phyloP scores from a whole-genome alignment of 345 rosid genomes.

The Nasturtium officinale region DNA sequence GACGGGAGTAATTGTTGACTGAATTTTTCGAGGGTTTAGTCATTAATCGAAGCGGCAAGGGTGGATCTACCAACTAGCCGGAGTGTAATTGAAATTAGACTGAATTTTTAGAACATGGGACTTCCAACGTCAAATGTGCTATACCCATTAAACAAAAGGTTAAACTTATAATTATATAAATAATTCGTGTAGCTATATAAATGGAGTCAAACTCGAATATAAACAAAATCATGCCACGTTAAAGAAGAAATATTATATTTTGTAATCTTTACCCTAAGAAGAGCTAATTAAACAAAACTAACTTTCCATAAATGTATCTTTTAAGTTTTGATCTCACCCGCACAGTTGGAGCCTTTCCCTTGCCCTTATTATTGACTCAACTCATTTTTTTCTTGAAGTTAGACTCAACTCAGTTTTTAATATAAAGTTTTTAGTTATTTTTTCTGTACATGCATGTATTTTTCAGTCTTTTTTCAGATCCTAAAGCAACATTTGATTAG shows the following conservation, averaged over 20 bases:
- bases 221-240: slow-evolving; percentile 28
- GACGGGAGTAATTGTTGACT: no score
- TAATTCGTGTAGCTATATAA: neutral
- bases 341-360: slow-evolving; percentile 9
- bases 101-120: no score
- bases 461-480: neutral
- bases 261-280: neutral
- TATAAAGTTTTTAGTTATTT: neutral
- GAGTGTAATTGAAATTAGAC: no score
- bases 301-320: slow-evolving; percentile 19
- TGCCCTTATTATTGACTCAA: neutral
- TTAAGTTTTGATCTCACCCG: slow-evolving; percentile 29
- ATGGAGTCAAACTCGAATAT: slow-evolving; percentile 27
- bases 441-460: neutral
- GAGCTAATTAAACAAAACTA: slow-evolving; percentile 1
- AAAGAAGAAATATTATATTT: neutral
- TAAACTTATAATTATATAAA: slow-evolving; percentile 19
- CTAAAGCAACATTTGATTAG: neutral
- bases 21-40: no score
- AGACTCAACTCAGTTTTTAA: neutral
- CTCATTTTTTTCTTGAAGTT: neutral
- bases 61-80: no score
- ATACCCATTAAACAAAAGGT: slow-evolving; percentile 18
- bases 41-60: no score
- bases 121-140: slow-evolving; percentile 23